phyloP scores from a whole-genome alignment of 2,329 filamentous ascomycete species.

The Aspergillus hiratsukae region DNA sequence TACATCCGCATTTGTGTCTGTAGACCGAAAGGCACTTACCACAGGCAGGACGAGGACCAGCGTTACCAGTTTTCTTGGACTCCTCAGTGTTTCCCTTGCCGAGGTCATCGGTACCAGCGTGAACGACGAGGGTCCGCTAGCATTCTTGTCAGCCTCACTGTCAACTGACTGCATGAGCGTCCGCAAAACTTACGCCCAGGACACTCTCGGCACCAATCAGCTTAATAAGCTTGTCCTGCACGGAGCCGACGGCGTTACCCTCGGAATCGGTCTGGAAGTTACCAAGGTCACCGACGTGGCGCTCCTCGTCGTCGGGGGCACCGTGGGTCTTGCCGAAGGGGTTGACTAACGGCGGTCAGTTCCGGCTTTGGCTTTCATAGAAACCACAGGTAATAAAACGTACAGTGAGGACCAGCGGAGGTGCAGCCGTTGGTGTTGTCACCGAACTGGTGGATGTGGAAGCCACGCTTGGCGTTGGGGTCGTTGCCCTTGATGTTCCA shows the following conservation, averaged over 20 bases:
- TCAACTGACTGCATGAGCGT: not conserved
- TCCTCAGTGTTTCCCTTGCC: constrained; percentile 89
- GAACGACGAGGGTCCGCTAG: constrained; percentile 89
- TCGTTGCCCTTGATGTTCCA: constrained; percentile 94
- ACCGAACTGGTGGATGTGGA: constrained; percentile 98
- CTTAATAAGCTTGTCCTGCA: constrained; percentile 81
- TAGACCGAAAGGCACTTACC: constrained; percentile 53
- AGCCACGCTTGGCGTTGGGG: constrained; percentile 90
- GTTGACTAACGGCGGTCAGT: constrained; percentile 65
- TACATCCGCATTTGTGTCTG: not conserved
- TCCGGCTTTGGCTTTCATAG: not conserved
- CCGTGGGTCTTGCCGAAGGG: constrained; percentile 89
- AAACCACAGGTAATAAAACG: constrained; percentile 33
- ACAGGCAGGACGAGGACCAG: constrained; percentile 87
- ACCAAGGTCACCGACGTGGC: constrained; percentile 95
- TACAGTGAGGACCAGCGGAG: constrained; percentile 95
- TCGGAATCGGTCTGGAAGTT: constrained; percentile 95
- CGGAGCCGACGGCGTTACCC: constrained; percentile 80
- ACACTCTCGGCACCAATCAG: constrained; percentile 94
- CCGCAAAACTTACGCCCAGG: constrained; percentile 65
- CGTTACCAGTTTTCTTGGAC: constrained; percentile 98
- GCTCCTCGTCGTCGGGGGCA: constrained; percentile 72
- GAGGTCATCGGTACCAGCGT: constrained; percentile 93
- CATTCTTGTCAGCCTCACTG: constrained; percentile 12
- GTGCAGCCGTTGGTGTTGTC: constrained; percentile 99